phyloP scores from a whole-genome alignment of 768 basidiomycete species.

The Auricularia heimuer region DNA sequence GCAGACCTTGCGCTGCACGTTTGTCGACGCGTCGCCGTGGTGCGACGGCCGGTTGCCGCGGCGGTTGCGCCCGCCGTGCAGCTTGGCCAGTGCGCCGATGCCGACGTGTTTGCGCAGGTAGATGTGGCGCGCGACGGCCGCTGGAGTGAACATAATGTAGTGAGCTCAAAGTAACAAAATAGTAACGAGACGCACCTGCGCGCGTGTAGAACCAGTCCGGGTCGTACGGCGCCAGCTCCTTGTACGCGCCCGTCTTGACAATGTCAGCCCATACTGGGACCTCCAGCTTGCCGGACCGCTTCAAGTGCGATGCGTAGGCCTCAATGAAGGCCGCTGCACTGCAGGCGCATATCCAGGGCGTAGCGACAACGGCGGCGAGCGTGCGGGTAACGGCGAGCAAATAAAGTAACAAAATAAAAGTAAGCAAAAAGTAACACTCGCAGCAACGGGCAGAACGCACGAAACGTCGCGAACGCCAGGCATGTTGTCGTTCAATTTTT shows the following conservation, averaged over 20 bases:
- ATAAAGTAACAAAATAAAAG: too few species aligned
- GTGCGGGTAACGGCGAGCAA: too few species aligned
- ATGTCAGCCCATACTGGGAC: constrained; percentile 97
- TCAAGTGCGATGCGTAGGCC: constrained; percentile 92
- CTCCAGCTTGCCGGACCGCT: constrained; percentile 98
- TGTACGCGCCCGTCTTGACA: constrained; percentile 95
- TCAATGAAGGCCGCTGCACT: constrained; percentile 91
- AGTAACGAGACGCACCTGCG: constrained; percentile 57
- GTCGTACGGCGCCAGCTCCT: constrained; percentile 98
- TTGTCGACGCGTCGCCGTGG: constrained; percentile 77
- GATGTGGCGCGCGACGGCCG: constrained; percentile 96
- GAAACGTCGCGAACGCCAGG: constrained; percentile 38
- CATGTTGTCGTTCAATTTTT: constrained; percentile 24
- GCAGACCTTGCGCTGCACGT: constrained; percentile 90
- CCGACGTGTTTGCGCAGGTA: constrained; percentile 98
- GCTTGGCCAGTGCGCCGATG: constrained; percentile 86
- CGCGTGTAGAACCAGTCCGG: constrained; percentile 99
- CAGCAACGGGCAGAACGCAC: constrained; percentile 19
- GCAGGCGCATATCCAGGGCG: constrained; percentile 8
- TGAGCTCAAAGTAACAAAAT: too few species aligned
- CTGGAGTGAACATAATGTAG: too few species aligned
- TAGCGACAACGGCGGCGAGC: not conserved
- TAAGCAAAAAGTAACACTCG: too few species aligned
- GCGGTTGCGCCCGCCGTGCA: constrained; percentile 92
- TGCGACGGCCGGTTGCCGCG: constrained; percentile 96